phyloP scores from a whole-genome alignment of 2,329 filamentous ascomycete genomes.

The Botrytis squamosa region DNA sequence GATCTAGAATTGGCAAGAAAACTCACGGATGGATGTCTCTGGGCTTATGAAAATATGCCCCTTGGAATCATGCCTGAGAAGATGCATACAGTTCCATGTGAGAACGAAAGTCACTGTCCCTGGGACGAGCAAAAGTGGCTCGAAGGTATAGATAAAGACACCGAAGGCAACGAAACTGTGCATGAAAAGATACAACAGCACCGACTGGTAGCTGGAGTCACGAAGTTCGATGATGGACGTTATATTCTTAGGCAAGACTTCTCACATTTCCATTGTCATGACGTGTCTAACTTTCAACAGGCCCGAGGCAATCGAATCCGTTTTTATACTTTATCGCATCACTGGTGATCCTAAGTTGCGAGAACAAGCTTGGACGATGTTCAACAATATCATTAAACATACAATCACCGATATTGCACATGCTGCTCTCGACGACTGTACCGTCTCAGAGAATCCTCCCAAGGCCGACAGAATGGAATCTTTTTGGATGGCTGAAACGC shows the following conservation, averaged over 20 bases:
- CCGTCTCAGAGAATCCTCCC: slow-evolving; percentile 21
- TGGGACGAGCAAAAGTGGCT: slow-evolving; percentile 29
- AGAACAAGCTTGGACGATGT: slow-evolving; percentile 50
- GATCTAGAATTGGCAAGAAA: slow-evolving; percentile 56
- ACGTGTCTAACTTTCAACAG: slow-evolving; percentile 30
- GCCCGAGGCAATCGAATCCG: slow-evolving; percentile 65
- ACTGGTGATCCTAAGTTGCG: slow-evolving; percentile 38
- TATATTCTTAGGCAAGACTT: slow-evolving; percentile 24
- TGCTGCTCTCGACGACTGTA: slow-evolving; percentile 45
- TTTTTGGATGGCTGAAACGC: slow-evolving; percentile 63
- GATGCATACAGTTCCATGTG: slow-evolving; percentile 42
- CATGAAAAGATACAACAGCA: slow-evolving; percentile 21
- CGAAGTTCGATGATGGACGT: slow-evolving; percentile 19
- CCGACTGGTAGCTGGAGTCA: slow-evolving; percentile 24
- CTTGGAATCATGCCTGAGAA: slow-evolving; percentile 62
- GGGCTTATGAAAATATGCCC: slow-evolving; percentile 56
- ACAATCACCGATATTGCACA: slow-evolving; percentile 45
- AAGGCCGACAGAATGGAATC: slow-evolving; percentile 54
- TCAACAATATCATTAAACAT: slow-evolving; percentile 45
- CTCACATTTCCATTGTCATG: slow-evolving; percentile 22
- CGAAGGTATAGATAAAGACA: slow-evolving; percentile 17
- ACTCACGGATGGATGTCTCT: slow-evolving; percentile 62
- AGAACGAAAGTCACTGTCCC: slow-evolving; percentile 23
- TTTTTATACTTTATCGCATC: slow-evolving; percentile 56
- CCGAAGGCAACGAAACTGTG: slow-evolving; percentile 10